A percentile compares a stretch with the other conserved stretches of the same genome.
Conservation (phyloP, 169 alveolate genomes). For the Toxoplasma gondii region DNA sequence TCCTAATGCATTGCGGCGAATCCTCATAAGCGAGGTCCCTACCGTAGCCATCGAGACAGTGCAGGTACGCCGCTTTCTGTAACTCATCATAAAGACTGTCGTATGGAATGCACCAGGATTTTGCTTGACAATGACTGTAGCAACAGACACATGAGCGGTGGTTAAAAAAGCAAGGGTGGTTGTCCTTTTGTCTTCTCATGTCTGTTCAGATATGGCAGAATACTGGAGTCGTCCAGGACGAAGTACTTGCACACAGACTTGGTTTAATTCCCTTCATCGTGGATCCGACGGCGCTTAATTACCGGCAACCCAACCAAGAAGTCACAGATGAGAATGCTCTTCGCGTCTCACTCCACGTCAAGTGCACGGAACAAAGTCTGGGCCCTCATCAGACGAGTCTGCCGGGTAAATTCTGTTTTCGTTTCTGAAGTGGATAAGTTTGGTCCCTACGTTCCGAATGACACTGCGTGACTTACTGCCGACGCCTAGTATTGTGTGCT, state of each 20-base stretch:
- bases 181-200: not conserved
- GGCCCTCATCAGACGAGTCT: constrained; percentile 59
- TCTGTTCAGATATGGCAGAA: constrained; percentile 74
- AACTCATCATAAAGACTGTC: not conserved
- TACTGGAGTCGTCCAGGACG: constrained; percentile 96
- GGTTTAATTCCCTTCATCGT: constrained; percentile 97
- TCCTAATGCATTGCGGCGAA: constrained; percentile 93
- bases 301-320: constrained; percentile 71
- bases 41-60: constrained; percentile 92
- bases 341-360: constrained; percentile 84
- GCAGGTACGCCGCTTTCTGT: constrained; percentile 25
- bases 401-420: constrained; percentile 59
- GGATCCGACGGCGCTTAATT: constrained; percentile 92
- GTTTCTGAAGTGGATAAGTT: not conserved
- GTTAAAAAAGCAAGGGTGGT: not conserved
- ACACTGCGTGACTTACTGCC: not conserved
- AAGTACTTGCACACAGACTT: constrained; percentile 96
- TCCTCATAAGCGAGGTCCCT: constrained; percentile 93
- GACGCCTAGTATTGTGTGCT: too few species aligned
- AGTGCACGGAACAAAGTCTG: constrained; percentile 79
- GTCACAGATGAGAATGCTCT: constrained; percentile 84
- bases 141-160: not conserved
- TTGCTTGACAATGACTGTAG: too few species aligned
- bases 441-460: not conserved
- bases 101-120: not conserved